Evolutionary conservation across 208 protist genomes (phyloP), one percentile per base, ranked within the genome.

Genomic region (Herpetomonas tarakana): DNA sequence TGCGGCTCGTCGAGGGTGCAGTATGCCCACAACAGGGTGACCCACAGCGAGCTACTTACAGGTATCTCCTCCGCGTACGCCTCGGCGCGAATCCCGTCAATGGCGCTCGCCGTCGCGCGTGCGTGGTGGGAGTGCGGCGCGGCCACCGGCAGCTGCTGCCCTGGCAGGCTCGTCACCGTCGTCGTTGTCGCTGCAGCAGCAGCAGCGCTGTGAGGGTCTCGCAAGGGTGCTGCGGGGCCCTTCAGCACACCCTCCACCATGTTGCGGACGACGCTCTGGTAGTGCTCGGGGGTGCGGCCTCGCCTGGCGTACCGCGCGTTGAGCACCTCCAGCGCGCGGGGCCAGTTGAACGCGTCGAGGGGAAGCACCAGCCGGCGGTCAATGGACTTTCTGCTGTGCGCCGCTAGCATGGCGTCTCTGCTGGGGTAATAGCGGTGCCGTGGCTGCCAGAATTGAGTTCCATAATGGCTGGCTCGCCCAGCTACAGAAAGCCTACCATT

Each of bases 361-460:
- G 90, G 90, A 0, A 96, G 73, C 4, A 93, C 85, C 0, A 96
- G 78, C 18, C 86, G 86, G 6, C 90, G 86, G 21, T 91, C 63
- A 19, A 96, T 22, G 0, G 79, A 76, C 62, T 93, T 92, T 19
- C 64, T 66, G 35, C 80, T 90, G 49, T 79, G 69, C 19, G 71
- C 82, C 22, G 28, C 31, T 54, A 68, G 78, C 69, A 76, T 76
- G 2, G 52, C 84, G 6, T 45, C 68, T 16, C 85, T 74, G 11
- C 60, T 81, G 21, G 54, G 58, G 53, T 77, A 76, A n/a, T 39
- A 30, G 2, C 7, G 24, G 12, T 6, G 3, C n/a, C 65, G 58
- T 4, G 58, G 45, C 24, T 74, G 72, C 63, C 67, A 83, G 61
- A 94, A 94, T 68, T 92, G 84, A 26, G 89, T 95, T 28, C 76